These are phyloP conservation scores for Chrysoporthe puriensis DNA, from an alignment of 2,329 filamentous ascomycete genomes.

Conservation along the genomic window DNA sequence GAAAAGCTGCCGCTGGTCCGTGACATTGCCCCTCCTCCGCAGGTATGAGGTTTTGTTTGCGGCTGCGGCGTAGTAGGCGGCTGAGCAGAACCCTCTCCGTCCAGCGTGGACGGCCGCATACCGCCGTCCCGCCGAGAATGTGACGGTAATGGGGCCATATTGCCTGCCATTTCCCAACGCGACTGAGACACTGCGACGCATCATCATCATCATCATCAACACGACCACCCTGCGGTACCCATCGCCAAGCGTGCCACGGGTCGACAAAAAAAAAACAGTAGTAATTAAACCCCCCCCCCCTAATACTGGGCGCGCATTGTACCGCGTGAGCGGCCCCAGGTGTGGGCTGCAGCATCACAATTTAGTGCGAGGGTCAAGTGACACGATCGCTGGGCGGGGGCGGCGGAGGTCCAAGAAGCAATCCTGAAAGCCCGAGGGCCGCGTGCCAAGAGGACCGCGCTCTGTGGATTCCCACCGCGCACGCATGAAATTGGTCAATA, in stretches of 20 bases:
- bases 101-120: conserved; percentile 4
- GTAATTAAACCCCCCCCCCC: too few species aligned
- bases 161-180: neutral
- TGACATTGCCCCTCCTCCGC: neutral
- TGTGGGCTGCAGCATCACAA: too few species aligned
- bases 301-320: too few species aligned
- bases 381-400: too few species aligned
- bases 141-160: neutral
- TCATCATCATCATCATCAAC: neutral
- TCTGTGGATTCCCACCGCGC: too few species aligned
- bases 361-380: too few species aligned
- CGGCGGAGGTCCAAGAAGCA: too few species aligned
- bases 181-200: conserved; percentile 9
- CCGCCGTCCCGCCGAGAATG: conserved; percentile 7
- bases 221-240: neutral
- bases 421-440: too few species aligned
- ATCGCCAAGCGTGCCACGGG: neutral
- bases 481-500: too few species aligned
- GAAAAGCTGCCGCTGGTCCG: conserved; percentile 2
- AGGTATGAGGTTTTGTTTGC: neutral
- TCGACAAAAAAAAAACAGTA: neutral
- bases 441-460: too few species aligned
- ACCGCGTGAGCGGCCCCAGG: too few species aligned
- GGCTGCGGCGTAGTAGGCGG: neutral
- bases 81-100: neutral